These are phyloP conservation scores for Holtermannia corniformis DNA, from an alignment of 768 basidiomycete genomes.

Conservation along the genomic window DNA sequence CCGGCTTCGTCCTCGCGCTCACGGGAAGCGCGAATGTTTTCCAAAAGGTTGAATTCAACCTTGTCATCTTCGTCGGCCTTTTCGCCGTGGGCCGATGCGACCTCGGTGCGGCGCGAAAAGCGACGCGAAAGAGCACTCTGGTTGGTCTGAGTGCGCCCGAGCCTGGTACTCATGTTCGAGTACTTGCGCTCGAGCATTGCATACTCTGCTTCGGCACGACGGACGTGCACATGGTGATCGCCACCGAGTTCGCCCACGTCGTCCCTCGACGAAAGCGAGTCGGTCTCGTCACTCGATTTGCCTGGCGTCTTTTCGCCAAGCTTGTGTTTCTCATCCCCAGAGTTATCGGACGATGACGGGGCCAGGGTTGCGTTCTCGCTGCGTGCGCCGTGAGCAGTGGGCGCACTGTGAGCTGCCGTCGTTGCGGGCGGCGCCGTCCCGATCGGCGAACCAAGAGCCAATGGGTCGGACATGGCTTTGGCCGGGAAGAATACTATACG, in stretches of 20 bases:
- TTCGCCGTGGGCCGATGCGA: conserved; percentile 23
- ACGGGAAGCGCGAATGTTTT: conserved; percentile 22
- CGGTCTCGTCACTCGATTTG: conserved; percentile 5
- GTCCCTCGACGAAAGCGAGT: conserved; percentile 21
- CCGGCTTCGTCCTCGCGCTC: conserved; percentile 35
- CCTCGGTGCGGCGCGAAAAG: conserved; percentile 1
- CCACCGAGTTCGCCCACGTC: conserved; percentile 25
- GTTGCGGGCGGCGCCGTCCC: too few relatives aligned
- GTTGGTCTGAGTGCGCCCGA: conserved; percentile 1
- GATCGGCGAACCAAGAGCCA: background rate
- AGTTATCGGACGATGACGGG: background rate
- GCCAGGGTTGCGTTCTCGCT: background rate
- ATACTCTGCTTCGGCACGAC: conserved; percentile 26
- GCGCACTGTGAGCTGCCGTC: background rate
- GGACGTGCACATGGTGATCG: conserved; percentile 21
- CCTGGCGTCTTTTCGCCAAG: background rate
- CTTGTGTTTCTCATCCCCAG: background rate
- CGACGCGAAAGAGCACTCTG: conserved; percentile 2
- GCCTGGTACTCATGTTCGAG: conserved; percentile 19
- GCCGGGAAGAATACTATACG: too few relatives aligned
- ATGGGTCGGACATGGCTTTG: background rate
- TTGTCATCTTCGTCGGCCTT: conserved; percentile 17
- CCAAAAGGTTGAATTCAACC: conserved; percentile 42
- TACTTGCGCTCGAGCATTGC: conserved; percentile 26
- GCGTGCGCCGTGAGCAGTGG: too few relatives aligned